Evolutionary conservation across 176 grass and related monocot species (phyloP), one percentile per base, ranked within the genome.

Genomic region (Musa beccarii): DNA sequence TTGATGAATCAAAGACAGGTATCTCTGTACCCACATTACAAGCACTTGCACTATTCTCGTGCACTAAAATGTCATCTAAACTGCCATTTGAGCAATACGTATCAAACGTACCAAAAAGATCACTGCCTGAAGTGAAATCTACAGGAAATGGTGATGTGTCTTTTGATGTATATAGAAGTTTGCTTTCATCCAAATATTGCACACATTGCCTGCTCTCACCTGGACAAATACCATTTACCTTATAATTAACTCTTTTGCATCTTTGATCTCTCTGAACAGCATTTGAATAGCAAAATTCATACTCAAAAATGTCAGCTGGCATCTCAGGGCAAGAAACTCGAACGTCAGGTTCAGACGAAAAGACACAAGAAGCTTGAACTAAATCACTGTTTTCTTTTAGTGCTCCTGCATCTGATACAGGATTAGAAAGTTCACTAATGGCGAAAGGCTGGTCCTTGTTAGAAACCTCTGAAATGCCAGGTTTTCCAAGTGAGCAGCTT

Each of bases 71-170:
- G 81, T 78, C 71, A 78, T 71, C 81, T 17, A 75, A 12, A 75
- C 49, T 86, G 12, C 72, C 75, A 71, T 59, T 80, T 24, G 69
- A 74, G 63, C 82, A 84, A 80, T 84, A 70, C 19, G 34, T 59
- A 81, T 79, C 84, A 79, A 89, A 53, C 54, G 89, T 87, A 87
- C 71, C 81, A 76, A 89, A 92, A 53, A 89, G 79, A 72, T 89
- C 90, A 92, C 78, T 87, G 51, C 83, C 75, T 62, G 74, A 68
- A 71, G 29, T 65, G 72, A 74, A 84, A 55, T 86, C 81, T 69
- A 85, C 16, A 75, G 84, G 82, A 34, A 86, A 78, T 1, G 75
- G 77, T 11, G 84, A 25, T 79, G 61, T 77, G 59, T 76, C 79
- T n/a, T 6, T 71, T 11, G 54, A 49, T 23, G 74, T 50, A n/a